Evolutionary conservation across 192 early-diverging fungal genomes (phyloP).

Genomic region (Polychytrium aggregatum): DNA sequence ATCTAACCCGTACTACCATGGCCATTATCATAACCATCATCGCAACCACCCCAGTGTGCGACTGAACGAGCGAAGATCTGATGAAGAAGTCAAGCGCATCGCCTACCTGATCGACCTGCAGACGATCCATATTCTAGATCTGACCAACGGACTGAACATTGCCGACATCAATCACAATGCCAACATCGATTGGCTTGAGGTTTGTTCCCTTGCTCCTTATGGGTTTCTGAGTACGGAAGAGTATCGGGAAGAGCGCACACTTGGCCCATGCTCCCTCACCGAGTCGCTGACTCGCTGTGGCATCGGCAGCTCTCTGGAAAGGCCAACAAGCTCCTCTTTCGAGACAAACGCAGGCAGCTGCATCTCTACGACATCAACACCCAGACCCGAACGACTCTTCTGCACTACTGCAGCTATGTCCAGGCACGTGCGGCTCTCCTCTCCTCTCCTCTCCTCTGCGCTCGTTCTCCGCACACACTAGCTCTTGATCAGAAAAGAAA

Average conservation of each 20-base stretch:
- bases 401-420: slow-evolving; percentile 51
- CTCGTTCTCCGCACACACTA: no score
- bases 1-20: no score
- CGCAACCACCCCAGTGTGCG: slow-evolving; percentile 40
- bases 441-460: no score
- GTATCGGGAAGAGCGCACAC: no score
- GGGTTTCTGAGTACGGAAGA: no score
- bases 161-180: slow-evolving; percentile 40
- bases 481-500: no score
- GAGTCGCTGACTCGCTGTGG: neutral
- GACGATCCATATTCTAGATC: slow-evolving; percentile 46
- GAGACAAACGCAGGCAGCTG: slow-evolving; percentile 46
- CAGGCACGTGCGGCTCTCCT: no score
- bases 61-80: slow-evolving; percentile 44
- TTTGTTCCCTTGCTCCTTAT: no score
- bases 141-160: slow-evolving; percentile 28
- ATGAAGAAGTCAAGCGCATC: slow-evolving; percentile 42
- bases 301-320: slow-evolving; percentile 42
- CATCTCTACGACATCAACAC: slow-evolving; percentile 43
- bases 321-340: slow-evolving; percentile 48
- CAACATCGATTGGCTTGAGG: slow-evolving; percentile 53
- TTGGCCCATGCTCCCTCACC: no score
- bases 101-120: slow-evolving; percentile 52
- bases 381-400: slow-evolving; percentile 35
- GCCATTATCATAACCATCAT: no score